Conservation (phyloP, 768 basidiomycete species). For the Boletus subcaerulescens region DNA sequence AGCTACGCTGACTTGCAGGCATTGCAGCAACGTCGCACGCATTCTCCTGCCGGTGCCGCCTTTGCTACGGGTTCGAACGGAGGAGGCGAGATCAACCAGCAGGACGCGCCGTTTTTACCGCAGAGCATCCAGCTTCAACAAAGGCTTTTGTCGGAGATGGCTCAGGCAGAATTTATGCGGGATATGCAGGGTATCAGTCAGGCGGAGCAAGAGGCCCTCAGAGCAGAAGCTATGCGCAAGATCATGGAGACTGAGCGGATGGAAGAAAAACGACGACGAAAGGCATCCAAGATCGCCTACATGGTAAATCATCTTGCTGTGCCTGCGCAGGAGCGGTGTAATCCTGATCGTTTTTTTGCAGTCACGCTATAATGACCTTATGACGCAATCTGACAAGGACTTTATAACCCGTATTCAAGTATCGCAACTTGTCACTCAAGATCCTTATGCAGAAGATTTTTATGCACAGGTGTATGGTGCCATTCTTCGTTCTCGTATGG, state of each 20-base stretch:
- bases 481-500: conserved; percentile 74
- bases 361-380: conserved; percentile 91
- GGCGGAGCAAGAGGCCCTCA: conserved; percentile 65
- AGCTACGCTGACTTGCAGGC: conserved; percentile 50
- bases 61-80: conserved; percentile 15
- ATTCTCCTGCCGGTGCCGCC: conserved; percentile 43
- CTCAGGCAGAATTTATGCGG: conserved; percentile 64
- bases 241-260: conserved; percentile 88
- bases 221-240: conserved; percentile 79
- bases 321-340: neutral
- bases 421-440: conserved; percentile 94
- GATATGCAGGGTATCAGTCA: conserved; percentile 60
- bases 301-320: conserved; percentile 53
- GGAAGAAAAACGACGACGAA: conserved; percentile 80
- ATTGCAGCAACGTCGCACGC: conserved; percentile 49
- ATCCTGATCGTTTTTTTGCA: conserved; percentile 25
- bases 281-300: conserved; percentile 82
- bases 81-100: conserved; percentile 42
- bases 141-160: conserved; percentile 71
- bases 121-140: conserved; percentile 74
- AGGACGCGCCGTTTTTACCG: conserved; percentile 52
- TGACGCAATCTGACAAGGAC: conserved; percentile 98
- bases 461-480: conserved; percentile 96
- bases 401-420: conserved; percentile 99
- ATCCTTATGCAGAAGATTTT: conserved; percentile 97